Evolutionary conservation across 148 eudicot genomes (phyloP), one percentile per base, ranked within the genome.

Genomic region (Vaccinium darrowii): DNA sequence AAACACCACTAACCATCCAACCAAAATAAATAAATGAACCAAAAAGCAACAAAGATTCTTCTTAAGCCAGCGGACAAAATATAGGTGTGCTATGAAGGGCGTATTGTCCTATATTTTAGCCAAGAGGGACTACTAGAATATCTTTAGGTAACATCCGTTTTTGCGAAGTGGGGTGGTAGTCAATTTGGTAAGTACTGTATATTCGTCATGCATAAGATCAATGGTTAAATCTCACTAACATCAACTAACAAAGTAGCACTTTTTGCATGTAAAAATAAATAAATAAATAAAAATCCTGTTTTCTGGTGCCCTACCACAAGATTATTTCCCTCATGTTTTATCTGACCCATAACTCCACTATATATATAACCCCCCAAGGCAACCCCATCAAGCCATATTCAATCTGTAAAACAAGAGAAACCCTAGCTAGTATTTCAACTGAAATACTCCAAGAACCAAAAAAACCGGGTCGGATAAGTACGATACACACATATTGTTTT

Each of bases 321-420:
- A 84, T 85, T 79, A 81, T 80, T 85, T 84, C 21, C 50, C 71
- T 25, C 69, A 71, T 85, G 88, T 87, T 87, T 89, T 63, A 50
- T 52, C 25, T 56, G 50, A 72, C 57, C 80, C 65, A 19, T 78
- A 30, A 56, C 84, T 12, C 65, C 65, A 25, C 0, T 50, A 36
- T 72, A 71, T 52, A 83, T 72, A 83, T 60, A 62, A 25, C 67
- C 71, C 43, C 21, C 12, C 56, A 18, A 57, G 18, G 60, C 36
- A 71, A 71, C 84, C 82, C 50, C 83, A n/a, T 21, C 8, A 30
- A 18, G 43, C 69, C 10, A 18, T 13, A 52, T 11, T 10, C 81
- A 78, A 57, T 23, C 72, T 85, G 50, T 49, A 57, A 57, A 57
- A 15, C 19, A 56, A 27, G 12, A 23, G 6, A 36, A 36, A 71